Conservation (phyloP, 164 flowering plant genomes). For the Nymphaea colorata region DNA sequence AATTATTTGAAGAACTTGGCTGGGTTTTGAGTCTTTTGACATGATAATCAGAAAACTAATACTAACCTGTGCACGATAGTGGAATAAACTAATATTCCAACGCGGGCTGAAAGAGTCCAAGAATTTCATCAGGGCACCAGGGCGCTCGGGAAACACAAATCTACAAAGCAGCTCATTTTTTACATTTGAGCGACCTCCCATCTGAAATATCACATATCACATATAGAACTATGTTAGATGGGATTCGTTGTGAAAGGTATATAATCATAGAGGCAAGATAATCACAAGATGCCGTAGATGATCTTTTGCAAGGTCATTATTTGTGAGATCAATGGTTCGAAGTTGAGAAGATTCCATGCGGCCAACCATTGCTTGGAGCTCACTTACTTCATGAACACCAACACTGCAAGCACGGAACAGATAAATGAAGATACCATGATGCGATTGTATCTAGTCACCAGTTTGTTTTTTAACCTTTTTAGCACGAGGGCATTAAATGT, state of each 20-base stretch:
- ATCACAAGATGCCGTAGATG: too few species aligned
- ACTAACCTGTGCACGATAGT: slow-evolving; percentile 62
- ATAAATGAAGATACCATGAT: not conserved
- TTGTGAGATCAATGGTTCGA: slow-evolving; percentile 56
- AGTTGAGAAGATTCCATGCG: slow-evolving; percentile 48
- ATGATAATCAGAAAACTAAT: not conserved
- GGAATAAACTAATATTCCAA: slow-evolving; percentile 96
- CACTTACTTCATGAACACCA: slow-evolving; percentile 65
- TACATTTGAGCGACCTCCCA: slow-evolving; percentile 68
- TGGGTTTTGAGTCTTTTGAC: not conserved
- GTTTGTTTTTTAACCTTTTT: too few species aligned
- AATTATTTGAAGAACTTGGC: not conserved
- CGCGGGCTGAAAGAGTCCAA: slow-evolving; percentile 82
- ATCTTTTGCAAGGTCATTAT: slow-evolving; percentile 66
- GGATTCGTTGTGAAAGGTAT: not conserved
- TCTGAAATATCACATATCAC: slow-evolving; percentile 27
- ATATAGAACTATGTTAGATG: not conserved
- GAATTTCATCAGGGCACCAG: slow-evolving; percentile 89
- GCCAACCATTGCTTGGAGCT: slow-evolving; percentile 57
- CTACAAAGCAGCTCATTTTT: slow-evolving; percentile 71
- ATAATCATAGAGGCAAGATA: not conserved
- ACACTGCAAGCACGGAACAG: slow-evolving; percentile 44
- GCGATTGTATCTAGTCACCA: too few species aligned
- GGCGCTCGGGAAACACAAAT: slow-evolving; percentile 83
- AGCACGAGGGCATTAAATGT: too few species aligned